phyloP scores from a whole-genome alignment of 1,139 yeast species.

The Suhomyces taliae region DNA sequence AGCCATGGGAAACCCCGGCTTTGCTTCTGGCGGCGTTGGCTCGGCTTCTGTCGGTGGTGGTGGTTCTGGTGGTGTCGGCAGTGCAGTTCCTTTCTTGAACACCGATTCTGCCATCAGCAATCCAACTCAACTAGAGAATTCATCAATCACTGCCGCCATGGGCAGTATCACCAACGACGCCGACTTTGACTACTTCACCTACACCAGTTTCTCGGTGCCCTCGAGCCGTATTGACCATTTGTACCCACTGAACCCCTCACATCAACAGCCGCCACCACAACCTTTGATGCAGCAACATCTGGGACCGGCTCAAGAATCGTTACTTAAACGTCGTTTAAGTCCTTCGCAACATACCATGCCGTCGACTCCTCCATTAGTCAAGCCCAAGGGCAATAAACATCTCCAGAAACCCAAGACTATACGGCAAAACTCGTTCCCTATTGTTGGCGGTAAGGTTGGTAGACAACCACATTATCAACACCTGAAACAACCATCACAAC shows the following conservation, averaged over 20 bases:
- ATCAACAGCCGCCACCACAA: neutral
- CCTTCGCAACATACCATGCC: conserved; percentile 3
- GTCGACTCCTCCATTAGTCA: conserved; percentile 7
- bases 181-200: conserved; percentile 14
- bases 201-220: conserved; percentile 12
- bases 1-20: neutral
- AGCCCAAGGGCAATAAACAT: conserved; percentile 6
- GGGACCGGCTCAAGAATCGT: conserved; percentile 5
- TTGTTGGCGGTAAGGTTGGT: conserved; percentile 6
- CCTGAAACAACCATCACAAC: neutral
- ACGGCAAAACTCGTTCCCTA: conserved; percentile 14
- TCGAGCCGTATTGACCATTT: conserved; percentile 13
- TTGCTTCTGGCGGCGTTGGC: neutral
- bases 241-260: conserved; percentile 1
- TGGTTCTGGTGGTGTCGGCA: neutral
- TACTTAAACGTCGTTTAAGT: conserved; percentile 4
- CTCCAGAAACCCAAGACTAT: conserved; percentile 10
- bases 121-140: neutral
- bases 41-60: neutral
- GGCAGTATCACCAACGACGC: conserved; percentile 2
- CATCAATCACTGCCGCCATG: conserved; percentile 1
- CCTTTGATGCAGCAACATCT: neutral
- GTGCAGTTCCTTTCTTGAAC: neutral
- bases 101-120: neutral
- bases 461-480: neutral